phyloP scores from a whole-genome alignment of 768 basidiomycete species.

The Hemileccinum rubropunctum region DNA sequence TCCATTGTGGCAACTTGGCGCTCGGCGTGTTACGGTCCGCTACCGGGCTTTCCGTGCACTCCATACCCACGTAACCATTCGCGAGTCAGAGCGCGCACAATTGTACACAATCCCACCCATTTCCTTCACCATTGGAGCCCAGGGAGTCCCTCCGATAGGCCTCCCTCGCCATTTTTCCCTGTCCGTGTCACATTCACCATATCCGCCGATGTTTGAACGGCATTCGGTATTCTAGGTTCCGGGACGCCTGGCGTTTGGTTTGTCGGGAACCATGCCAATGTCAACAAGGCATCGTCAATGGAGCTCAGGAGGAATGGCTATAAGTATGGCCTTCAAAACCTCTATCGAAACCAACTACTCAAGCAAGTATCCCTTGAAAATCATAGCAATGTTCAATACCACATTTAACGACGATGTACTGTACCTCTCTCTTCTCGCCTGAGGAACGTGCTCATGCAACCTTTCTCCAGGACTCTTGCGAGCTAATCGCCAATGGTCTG shows the following conservation, averaged over 20 bases:
- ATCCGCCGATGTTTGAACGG: slow-evolving; percentile 1
- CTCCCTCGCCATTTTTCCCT: not conserved
- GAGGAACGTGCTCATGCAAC: not conserved
- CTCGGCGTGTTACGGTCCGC: not conserved
- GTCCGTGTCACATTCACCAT: not conserved
- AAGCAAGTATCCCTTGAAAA: not conserved
- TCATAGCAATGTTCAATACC: slow-evolving; percentile 8
- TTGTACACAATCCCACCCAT: not conserved
- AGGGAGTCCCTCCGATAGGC: not conserved
- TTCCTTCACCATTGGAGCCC: slow-evolving; percentile 2
- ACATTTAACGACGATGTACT: slow-evolving; percentile 16
- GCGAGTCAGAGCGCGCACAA: not conserved
- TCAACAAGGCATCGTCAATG: slow-evolving; percentile 2
- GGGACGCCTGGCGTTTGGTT: slow-evolving; percentile 15
- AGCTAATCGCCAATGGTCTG: slow-evolving; percentile 7
- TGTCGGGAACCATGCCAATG: slow-evolving; percentile 16
- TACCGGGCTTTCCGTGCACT: not conserved
- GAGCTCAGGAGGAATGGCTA: slow-evolving; percentile 5
- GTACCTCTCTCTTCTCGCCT: slow-evolving; percentile 1
- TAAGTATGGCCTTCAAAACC: slow-evolving; percentile 5
- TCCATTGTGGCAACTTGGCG: slow-evolving; percentile 7
- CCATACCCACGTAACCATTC: not conserved
- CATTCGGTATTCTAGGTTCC: not conserved
- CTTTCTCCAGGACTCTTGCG: slow-evolving; percentile 7
- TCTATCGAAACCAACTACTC: not conserved